These are phyloP conservation scores for Rosa multiflora DNA, from an alignment of 306 rosid species.

Conservation along the genomic window DNA sequence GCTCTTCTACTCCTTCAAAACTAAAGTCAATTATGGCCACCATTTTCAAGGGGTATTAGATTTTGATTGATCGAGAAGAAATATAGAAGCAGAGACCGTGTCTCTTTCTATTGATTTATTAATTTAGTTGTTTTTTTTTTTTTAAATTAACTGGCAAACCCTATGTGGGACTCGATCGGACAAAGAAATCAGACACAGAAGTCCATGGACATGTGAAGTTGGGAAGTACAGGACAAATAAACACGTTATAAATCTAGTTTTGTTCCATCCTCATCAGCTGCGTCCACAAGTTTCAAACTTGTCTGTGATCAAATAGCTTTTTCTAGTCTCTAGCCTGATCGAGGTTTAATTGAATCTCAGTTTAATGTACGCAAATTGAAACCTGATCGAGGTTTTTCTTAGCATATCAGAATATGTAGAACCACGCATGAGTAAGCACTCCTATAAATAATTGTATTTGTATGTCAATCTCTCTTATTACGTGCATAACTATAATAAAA, in stretches of 20 bases:
- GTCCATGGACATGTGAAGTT: conserved; percentile 21
- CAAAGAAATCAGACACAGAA: conserved; percentile 6
- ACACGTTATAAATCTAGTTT: background rate
- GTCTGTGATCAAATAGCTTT: background rate
- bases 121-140: background rate
- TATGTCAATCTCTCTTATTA: too few species aligned
- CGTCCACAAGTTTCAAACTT: background rate
- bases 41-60: background rate
- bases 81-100: background rate
- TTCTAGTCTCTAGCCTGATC: background rate
- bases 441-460: too few species aligned
- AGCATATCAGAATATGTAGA: background rate
- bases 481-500: too few species aligned
- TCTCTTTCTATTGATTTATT: background rate
- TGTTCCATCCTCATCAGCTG: conserved; percentile 1
- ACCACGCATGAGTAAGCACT: background rate
- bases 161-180: conserved; percentile 2
- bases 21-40: background rate
- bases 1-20: too few species aligned
- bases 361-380: too few species aligned
- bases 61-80: background rate
- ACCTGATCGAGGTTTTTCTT: background rate
- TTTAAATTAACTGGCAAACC: background rate
- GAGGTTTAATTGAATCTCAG: background rate
- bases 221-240: background rate